phyloP scores from a whole-genome alignment of 2,329 filamentous ascomycete species.

The Thielaviopsis euricoi region DNA sequence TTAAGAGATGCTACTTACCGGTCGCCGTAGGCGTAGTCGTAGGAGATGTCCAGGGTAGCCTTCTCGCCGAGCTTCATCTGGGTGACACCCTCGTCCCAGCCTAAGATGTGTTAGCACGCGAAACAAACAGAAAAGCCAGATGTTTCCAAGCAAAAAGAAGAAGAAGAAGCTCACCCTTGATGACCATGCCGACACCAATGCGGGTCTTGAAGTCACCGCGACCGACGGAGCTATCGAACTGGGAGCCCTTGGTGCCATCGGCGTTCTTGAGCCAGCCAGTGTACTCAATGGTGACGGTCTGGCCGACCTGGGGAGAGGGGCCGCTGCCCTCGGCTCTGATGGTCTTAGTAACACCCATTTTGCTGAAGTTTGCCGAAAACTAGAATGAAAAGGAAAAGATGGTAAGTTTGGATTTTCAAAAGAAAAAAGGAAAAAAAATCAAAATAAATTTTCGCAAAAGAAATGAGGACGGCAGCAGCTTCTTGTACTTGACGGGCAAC shows the following conservation, averaged over 20 bases:
- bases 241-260: slow-evolving; percentile 45
- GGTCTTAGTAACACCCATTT: slow-evolving; percentile 61
- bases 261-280: slow-evolving; percentile 70
- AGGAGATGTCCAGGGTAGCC: slow-evolving; percentile 66
- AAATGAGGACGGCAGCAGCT: not conserved
- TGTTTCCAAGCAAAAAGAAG: not conserved
- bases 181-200: slow-evolving; percentile 75
- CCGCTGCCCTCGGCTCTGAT: slow-evolving; percentile 44
- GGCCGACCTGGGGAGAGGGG: slow-evolving; percentile 43
- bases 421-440: not conserved
- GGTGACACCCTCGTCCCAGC: slow-evolving; percentile 71
- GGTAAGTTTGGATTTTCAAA: not conserved
- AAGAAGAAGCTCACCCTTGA: slow-evolving; percentile 47
- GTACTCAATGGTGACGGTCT: slow-evolving; percentile 78
- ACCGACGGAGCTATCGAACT: slow-evolving; percentile 81
- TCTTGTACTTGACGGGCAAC: not conserved
- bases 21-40: slow-evolving; percentile 49
- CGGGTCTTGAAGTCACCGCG: slow-evolving; percentile 57
- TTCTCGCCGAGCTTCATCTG: slow-evolving; percentile 86
- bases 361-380: slow-evolving; percentile 16
- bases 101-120: slow-evolving; percentile 24
- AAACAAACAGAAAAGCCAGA: not conserved
- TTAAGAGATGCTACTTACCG: slow-evolving; percentile 26
- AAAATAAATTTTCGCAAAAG: not conserved
- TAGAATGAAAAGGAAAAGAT: slow-evolving; percentile 3